Percentiles rank a stretch among this genome's conserved stretches.
phyloP scores from a whole-genome alignment of 768 basidiomycete species.

The Tephrocybe sp. region DNA sequence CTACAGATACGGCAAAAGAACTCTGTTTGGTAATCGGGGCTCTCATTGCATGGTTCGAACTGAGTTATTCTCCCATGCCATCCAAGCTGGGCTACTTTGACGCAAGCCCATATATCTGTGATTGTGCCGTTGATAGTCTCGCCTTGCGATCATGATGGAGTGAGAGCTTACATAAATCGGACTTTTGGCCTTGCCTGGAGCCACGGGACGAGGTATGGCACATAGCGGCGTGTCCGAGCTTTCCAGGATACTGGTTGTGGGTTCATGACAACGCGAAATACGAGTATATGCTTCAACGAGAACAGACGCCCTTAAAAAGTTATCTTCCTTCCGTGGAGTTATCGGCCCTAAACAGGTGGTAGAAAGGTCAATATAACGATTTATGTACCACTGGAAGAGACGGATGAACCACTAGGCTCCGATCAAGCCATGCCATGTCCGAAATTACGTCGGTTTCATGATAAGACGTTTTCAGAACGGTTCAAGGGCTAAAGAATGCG shows the following conservation, averaged over 20 bases:
- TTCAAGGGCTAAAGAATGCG: slow-evolving; percentile 4
- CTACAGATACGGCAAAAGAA: slow-evolving; percentile 3
- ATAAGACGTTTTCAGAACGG: neutral
- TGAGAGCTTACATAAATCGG: slow-evolving; percentile 10
- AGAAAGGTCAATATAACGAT: neutral
- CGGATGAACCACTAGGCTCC: slow-evolving; percentile 21
- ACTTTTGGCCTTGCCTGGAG: too few relatives aligned
- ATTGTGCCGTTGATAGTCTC: slow-evolving; percentile 6
- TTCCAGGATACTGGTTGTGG: neutral
- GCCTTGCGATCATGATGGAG: slow-evolving; percentile 14
- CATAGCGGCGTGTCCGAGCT: slow-evolving; percentile 5
- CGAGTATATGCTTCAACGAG: neutral
- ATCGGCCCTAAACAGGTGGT: neutral
- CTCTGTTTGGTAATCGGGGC: slow-evolving; percentile 4
- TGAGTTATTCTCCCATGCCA: slow-evolving; percentile 4
- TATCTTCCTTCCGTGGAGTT: slow-evolving; percentile 9
- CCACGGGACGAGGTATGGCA: neutral
- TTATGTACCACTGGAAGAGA: slow-evolving; percentile 10
- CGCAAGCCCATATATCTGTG: slow-evolving; percentile 9
- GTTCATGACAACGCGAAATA: neutral
- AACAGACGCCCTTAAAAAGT: neutral
- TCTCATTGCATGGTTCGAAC: neutral
- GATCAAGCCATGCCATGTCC: slow-evolving; percentile 11
- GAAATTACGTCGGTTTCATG: slow-evolving; percentile 11
- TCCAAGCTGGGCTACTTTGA: slow-evolving; percentile 5